A percentile compares a stretch with the other conserved stretches of the same genome.
Conservation (phyloP, 2,329 filamentous ascomycete genomes). For the Didymella pinodella region DNA sequence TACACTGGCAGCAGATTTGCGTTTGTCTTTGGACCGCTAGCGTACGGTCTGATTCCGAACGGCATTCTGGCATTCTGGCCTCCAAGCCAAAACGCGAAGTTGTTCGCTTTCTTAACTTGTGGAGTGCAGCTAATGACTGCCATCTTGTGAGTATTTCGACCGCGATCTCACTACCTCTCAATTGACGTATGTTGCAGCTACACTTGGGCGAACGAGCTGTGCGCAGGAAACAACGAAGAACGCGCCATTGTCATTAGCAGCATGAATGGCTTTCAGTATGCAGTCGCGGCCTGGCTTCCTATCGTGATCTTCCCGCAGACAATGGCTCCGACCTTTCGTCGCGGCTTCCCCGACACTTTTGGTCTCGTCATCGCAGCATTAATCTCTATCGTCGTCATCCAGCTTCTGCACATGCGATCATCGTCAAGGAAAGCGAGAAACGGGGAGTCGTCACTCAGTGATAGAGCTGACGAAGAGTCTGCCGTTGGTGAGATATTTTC, state of each 20-base stretch:
- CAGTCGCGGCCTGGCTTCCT: slow-evolving; percentile 8
- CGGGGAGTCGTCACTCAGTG: no score
- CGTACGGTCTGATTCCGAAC: slow-evolving; percentile 4
- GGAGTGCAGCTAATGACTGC: slow-evolving; percentile 14
- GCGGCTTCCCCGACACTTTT: slow-evolving; percentile 6
- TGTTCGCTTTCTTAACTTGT: slow-evolving; percentile 8
- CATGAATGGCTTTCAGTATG: slow-evolving; percentile 9
- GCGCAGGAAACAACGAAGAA: slow-evolving; percentile 9
- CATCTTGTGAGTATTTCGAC: not conserved
- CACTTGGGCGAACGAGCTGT: slow-evolving; percentile 12
- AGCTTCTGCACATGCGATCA: not conserved
- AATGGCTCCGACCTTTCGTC: slow-evolving; percentile 5
- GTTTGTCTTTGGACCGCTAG: slow-evolving; percentile 9
- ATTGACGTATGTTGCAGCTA: not conserved
- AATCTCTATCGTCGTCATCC: not conserved
- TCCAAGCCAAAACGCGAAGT: slow-evolving; percentile 4
- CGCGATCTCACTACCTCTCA: not conserved
- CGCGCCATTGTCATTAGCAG: slow-evolving; percentile 11
- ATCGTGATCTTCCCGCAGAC: slow-evolving; percentile 13
- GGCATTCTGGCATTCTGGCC: slow-evolving; percentile 8
- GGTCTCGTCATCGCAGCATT: slow-evolving; percentile 3
- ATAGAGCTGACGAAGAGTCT: no score
- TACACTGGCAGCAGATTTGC: not conserved
- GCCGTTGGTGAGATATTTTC: no score
- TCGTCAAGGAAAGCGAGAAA: not conserved